These are phyloP conservation scores for Bocquillonia castaneifolia DNA, from an alignment of 441 rosid genomes.

Conservation along the genomic window DNA sequence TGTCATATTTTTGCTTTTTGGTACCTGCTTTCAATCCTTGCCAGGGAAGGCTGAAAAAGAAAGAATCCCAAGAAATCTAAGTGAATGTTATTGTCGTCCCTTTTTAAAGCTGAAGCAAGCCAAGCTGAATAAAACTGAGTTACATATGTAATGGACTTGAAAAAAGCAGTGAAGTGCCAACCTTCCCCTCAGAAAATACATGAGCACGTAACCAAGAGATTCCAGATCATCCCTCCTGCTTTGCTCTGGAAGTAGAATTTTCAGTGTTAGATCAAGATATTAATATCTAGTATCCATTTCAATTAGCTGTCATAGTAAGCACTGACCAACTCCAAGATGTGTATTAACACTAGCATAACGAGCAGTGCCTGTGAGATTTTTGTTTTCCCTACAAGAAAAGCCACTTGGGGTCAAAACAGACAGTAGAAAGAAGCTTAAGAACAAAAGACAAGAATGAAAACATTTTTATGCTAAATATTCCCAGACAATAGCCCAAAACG, in stretches of 20 bases:
- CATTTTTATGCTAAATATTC: background rate
- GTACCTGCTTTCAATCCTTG: constrained; percentile 90
- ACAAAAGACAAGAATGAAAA: background rate
- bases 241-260: constrained; percentile 49
- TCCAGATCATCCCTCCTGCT: constrained; percentile 92
- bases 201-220: constrained; percentile 85
- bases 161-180: constrained; percentile 20
- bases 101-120: background rate
- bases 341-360: constrained; percentile 89
- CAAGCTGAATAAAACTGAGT: constrained; percentile 3
- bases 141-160: constrained; percentile 12
- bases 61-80: constrained; percentile 5
- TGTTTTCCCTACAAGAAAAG: constrained; percentile 61
- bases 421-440: constrained; percentile 16
- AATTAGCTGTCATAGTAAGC: background rate
- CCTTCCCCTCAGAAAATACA: constrained; percentile 94
- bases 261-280: constrained; percentile 8
- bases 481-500: background rate
- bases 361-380: constrained; percentile 88
- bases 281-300: constrained; percentile 14
- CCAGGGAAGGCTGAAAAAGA: constrained; percentile 73
- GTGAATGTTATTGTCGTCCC: background rate
- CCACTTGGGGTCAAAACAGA: constrained; percentile 2
- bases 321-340: constrained; percentile 85
- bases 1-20: constrained; percentile 87